phyloP scores from a whole-genome alignment of 495 filamentous ascomycete genomes.

The Penicillium mononematosum region DNA sequence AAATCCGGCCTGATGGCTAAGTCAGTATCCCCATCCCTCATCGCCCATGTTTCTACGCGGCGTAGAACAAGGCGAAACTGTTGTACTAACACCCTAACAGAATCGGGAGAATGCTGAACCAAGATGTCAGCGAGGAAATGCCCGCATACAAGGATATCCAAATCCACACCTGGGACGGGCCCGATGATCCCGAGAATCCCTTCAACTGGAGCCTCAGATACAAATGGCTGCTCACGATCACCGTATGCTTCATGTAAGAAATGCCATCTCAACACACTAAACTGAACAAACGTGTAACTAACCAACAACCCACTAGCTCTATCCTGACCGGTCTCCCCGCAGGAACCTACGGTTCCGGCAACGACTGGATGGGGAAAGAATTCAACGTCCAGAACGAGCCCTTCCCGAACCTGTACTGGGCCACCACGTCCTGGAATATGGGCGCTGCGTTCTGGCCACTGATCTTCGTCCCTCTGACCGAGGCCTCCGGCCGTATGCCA shows the following conservation, averaged over 20 bases:
- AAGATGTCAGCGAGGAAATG: conserved; percentile 8
- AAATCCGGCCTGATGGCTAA: conserved; percentile 1
- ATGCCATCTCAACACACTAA: neutral
- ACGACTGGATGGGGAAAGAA: conserved; percentile 35
- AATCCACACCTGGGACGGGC: conserved; percentile 36
- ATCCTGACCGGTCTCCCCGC: conserved; percentile 45
- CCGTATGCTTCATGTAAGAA: conserved; percentile 41
- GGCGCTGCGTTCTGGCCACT: conserved; percentile 54
- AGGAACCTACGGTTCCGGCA: conserved; percentile 42
- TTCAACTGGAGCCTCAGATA: conserved; percentile 27
- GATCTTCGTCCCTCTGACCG: conserved; percentile 52
- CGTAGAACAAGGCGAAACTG: neutral
- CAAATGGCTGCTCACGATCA: conserved; percentile 43
- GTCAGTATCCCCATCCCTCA: neutral
- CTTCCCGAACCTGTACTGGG: conserved; percentile 49
- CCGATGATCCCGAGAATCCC: conserved; percentile 36
- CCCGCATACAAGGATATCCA: conserved; percentile 22
- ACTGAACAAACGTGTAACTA: neutral
- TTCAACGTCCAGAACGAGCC: conserved; percentile 46
- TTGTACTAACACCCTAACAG: conserved; percentile 1
- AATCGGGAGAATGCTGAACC: conserved; percentile 1
- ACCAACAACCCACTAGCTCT: conserved; percentile 23
- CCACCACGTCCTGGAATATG: conserved; percentile 51
- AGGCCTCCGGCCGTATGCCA: conserved; percentile 49
- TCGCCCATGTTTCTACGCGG: neutral